Percentiles rank a stretch among this genome's conserved stretches.
These are phyloP conservation scores for Pythium aristosporum DNA, from an alignment of 352 stramenopile species.

Conservation along the genomic window DNA sequence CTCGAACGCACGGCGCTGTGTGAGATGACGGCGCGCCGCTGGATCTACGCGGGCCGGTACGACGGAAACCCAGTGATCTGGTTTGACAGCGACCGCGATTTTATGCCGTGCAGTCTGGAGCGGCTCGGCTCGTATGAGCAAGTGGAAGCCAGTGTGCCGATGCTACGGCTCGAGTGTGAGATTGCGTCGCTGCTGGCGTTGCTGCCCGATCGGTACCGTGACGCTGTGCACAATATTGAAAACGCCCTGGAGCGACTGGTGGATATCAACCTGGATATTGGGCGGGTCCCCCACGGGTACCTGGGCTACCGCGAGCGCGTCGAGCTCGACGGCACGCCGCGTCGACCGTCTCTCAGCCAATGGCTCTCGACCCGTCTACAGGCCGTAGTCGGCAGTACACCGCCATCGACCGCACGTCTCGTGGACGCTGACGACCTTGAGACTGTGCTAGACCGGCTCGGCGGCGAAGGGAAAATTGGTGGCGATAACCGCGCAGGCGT, in stretches of 20 bases:
- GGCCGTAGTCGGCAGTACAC: neutral
- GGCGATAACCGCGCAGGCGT: conserved; percentile 75
- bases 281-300: conserved; percentile 13
- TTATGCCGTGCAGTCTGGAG: conserved; percentile 9
- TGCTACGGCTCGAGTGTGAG: conserved; percentile 12
- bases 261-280: conserved; percentile 11
- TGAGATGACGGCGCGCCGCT: neutral
- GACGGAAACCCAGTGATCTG: neutral
- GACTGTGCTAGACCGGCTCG: conserved; percentile 41
- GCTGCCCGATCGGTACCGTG: conserved; percentile 11
- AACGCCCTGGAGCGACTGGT: conserved; percentile 14
- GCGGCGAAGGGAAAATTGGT: conserved; percentile 55
- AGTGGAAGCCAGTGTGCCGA: neutral
- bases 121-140: neutral
- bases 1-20: neutral
- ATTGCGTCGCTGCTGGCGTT: conserved; percentile 22
- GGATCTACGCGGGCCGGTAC: neutral
- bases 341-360: neutral
- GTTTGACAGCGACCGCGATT: neutral
- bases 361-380: neutral
- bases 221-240: conserved; percentile 9
- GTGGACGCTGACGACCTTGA: conserved; percentile 43
- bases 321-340: conserved; percentile 9
- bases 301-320: neutral
- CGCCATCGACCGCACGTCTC: conserved; percentile 23